These are phyloP conservation scores for Daldinia grandis DNA, from an alignment of 495 filamentous ascomycete genomes.

Conservation along the genomic window DNA sequence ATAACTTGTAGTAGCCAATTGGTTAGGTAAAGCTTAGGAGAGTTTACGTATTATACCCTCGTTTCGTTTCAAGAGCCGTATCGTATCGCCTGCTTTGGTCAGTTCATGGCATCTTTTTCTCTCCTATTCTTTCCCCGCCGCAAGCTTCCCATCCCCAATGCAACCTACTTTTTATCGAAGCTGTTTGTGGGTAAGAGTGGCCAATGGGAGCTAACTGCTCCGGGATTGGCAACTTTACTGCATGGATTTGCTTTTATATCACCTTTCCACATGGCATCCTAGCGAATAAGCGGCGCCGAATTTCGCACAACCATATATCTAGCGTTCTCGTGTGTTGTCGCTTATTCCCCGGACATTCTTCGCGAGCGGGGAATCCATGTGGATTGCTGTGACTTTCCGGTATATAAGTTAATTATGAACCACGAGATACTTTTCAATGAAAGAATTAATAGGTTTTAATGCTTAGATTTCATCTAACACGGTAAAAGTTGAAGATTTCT, in stretches of 20 bases:
- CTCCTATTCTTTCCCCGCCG: constrained; percentile 15
- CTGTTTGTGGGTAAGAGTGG: constrained; percentile 15
- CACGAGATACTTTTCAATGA: not conserved
- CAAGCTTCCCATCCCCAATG: constrained; percentile 13
- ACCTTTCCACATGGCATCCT: constrained; percentile 9
- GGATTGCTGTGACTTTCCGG: not conserved
- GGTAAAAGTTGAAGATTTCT: not conserved
- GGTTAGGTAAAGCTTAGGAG: constrained; percentile 4
- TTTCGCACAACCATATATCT: constrained; percentile 28
- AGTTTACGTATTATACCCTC: constrained; percentile 6
- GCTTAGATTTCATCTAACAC: not conserved
- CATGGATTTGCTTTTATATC: constrained; percentile 14
- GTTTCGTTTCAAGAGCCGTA: constrained; percentile 10
- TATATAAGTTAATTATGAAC: not conserved
- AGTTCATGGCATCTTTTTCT: not conserved
- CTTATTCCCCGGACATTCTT: constrained; percentile 30
- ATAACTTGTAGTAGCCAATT: not conserved
- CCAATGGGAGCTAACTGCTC: constrained; percentile 26
- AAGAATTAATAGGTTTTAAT: not conserved
- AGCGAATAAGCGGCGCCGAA: constrained; percentile 22
- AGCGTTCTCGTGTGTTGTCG: constrained; percentile 22
- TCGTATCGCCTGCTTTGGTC: not conserved
- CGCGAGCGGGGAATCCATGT: constrained; percentile 35
- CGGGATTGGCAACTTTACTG: constrained; percentile 10
- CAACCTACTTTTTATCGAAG: constrained; percentile 7